Evolutionary conservation across 805 yeast genomes (phyloP), one percentile per base, ranked within the genome.

Genomic region (Wickerhamiella siamensis): DNA sequence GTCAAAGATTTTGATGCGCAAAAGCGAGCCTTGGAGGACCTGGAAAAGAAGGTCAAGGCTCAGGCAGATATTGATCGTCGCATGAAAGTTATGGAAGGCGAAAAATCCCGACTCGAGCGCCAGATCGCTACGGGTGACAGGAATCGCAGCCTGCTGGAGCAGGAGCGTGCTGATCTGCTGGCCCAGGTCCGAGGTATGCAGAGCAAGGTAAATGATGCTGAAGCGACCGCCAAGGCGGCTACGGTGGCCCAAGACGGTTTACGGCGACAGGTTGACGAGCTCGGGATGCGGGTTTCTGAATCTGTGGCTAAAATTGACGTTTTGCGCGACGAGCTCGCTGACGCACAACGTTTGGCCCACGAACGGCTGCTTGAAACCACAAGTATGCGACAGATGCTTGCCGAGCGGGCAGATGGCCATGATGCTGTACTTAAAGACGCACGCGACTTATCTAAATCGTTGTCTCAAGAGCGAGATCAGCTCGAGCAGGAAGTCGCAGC

Each of bases 291-390:
- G 41, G 61, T 77, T 32, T 71, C 72, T 46, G 97, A 91, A 51
- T 64, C 76, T 1, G 69, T 67, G 34, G 66, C 66, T 41, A 70
- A 73, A 47, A 65, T 73, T 18, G 86, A 81, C 43, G 71, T 75
- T 2, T 57, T 87, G 22, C 86, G 82, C 50, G 94, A 84, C 43
- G 95, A 87, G 54, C 61, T 88, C n/a, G 64, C 71, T 9, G 96
- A 87, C 44, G 65, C 82, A 4, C 71, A 83, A 42, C 70, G 73
- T 26, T 66, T 77, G 58, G 60, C 87, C 2, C 91, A 79, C 53
- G 95, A 86, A 53, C 72, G 94, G 46, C 75, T 82, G 0, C 67
- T 87, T 39, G 97, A 88, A 59, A 69, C 83, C 0, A 66, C 77
- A 1, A 75, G 83, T 0, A 72, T 86, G 60, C 69, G 93, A 50